Evolutionary conservation across 208 protist genomes (phyloP).

Genomic region (Acanthamoeba lenticulata): DNA sequence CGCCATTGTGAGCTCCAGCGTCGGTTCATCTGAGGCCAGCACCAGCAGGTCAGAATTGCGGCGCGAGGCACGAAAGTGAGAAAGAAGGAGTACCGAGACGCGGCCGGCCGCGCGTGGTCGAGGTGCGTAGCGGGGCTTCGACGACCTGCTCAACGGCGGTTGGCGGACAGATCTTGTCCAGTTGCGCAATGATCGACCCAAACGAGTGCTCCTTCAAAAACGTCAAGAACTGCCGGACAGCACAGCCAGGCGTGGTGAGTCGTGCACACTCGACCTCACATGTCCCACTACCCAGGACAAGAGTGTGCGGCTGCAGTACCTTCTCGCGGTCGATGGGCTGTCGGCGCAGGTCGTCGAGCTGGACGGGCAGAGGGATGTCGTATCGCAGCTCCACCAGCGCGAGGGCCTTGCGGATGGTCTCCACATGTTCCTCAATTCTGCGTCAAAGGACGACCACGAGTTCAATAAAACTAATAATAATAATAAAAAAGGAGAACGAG

Average conservation of each 20-base stretch:
- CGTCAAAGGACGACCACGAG: not conserved
- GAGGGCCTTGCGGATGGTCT: not conserved
- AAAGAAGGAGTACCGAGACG: not conserved
- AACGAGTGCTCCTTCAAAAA: conserved; percentile 52
- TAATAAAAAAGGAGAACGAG: too few species aligned
- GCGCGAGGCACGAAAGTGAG: too few species aligned
- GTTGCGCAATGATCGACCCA: not conserved
- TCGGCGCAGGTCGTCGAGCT: not conserved
- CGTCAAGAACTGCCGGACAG: not conserved
- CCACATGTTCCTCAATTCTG: not conserved
- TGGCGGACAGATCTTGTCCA: conserved; percentile 39
- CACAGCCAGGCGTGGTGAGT: not conserved
- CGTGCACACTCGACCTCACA: too few species aligned
- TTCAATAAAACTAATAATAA: too few species aligned
- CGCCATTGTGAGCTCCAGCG: not conserved
- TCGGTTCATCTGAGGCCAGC: too few species aligned
- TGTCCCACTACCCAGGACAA: too few species aligned
- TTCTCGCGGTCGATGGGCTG: not conserved
- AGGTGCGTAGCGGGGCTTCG: not conserved
- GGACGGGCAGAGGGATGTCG: not conserved
- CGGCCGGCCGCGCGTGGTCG: not conserved
- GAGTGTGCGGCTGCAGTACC: not conserved
- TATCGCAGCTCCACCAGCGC: not conserved
- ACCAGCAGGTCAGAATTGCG: too few species aligned
- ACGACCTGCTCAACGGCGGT: not conserved